A percentile compares a stretch with the other conserved stretches of the same genome.
Evolutionary conservation across 2,329 filamentous ascomycete genomes (phyloP).

Genomic region (Kalaharituber pfeilii): DNA sequence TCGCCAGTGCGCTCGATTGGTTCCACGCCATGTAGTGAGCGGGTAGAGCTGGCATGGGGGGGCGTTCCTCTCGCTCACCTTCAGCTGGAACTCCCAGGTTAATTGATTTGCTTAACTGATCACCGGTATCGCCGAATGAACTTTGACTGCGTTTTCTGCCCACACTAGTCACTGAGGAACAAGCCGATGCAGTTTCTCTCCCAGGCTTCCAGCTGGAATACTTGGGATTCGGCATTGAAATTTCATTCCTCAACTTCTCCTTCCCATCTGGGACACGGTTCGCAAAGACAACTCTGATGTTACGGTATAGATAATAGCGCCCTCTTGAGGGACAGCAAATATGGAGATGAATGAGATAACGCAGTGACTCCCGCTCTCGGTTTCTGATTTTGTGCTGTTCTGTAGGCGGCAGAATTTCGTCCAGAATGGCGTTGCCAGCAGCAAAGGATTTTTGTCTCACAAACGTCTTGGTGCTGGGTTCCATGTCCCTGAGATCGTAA

Average conservation of each 20-base stretch:
- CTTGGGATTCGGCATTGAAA: slow-evolving; percentile 70
- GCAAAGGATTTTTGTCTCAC: slow-evolving; percentile 89
- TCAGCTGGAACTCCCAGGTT: neutral
- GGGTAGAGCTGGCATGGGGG: neutral
- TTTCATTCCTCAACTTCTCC: slow-evolving; percentile 77
- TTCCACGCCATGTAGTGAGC: neutral
- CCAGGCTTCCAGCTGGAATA: slow-evolving; percentile 67
- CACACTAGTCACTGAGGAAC: slow-evolving; percentile 16
- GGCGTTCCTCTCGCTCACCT: neutral
- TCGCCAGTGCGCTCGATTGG: neutral
- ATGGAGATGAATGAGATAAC: slow-evolving; percentile 83
- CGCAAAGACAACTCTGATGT: slow-evolving; percentile 84
- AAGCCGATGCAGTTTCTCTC: slow-evolving; percentile 17
- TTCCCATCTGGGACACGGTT: slow-evolving; percentile 92
- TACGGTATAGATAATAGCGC: slow-evolving; percentile 79
- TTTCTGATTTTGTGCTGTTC: slow-evolving; percentile 7
- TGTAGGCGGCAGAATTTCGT: slow-evolving; percentile 28
- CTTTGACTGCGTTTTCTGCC: slow-evolving; percentile 22
- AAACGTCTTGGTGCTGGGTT: slow-evolving; percentile 85
- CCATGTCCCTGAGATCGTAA: slow-evolving; percentile 85
- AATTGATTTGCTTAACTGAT: slow-evolving; percentile 4
- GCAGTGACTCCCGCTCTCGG: slow-evolving; percentile 33
- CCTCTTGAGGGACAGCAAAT: slow-evolving; percentile 76
- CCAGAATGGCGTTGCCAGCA: slow-evolving; percentile 43
- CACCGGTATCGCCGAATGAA: slow-evolving; percentile 7